phyloP scores from a whole-genome alignment of 1,284 basidiomycete species.

The Sphagnurus paluster region DNA sequence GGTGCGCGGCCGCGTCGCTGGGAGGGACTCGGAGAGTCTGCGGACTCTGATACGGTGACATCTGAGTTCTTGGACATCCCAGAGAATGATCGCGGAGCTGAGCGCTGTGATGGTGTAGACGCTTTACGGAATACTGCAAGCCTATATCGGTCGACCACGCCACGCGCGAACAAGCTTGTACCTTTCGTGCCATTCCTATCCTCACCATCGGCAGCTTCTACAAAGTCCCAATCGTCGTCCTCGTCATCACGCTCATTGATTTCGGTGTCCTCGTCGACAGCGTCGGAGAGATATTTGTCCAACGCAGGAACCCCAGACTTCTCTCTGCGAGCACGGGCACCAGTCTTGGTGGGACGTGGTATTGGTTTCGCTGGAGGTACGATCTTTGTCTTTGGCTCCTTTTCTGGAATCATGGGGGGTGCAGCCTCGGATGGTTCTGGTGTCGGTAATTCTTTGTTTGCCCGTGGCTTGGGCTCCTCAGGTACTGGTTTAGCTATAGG shows the following conservation, averaged over 20 bases:
- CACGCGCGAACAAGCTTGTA: constrained; percentile 78
- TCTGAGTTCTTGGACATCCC: constrained; percentile 59
- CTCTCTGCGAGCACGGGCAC: constrained; percentile 50
- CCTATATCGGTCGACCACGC: constrained; percentile 79
- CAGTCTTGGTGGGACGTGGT: constrained; percentile 21
- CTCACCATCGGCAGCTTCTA: constrained; percentile 74
- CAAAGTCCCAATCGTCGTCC: constrained; percentile 86
- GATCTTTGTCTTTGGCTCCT: constrained; percentile 25
- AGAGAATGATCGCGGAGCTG: constrained; percentile 49
- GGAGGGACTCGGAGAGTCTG: constrained; percentile 49
- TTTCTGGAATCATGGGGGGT: constrained; percentile 22
- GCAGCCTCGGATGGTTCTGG: constrained; percentile 16
- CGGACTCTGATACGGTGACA: constrained; percentile 48
- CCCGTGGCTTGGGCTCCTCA: constrained; percentile 21
- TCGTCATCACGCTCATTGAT: constrained; percentile 61
- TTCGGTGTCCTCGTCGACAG: constrained; percentile 58
- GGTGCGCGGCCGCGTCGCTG: constrained; percentile 64
- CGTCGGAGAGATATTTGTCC: constrained; percentile 65
- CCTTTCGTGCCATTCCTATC: constrained; percentile 77
- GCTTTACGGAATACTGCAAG: constrained; percentile 81
- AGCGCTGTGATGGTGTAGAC: constrained; percentile 53
- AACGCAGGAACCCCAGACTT: constrained; percentile 77
- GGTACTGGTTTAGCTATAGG: constrained; percentile 19
- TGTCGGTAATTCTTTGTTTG: constrained; percentile 23
- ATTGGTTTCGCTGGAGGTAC: constrained; percentile 26